These are phyloP conservation scores for Erythrophleum fordii DNA, from an alignment of 306 rosid genomes.

Conservation along the genomic window DNA sequence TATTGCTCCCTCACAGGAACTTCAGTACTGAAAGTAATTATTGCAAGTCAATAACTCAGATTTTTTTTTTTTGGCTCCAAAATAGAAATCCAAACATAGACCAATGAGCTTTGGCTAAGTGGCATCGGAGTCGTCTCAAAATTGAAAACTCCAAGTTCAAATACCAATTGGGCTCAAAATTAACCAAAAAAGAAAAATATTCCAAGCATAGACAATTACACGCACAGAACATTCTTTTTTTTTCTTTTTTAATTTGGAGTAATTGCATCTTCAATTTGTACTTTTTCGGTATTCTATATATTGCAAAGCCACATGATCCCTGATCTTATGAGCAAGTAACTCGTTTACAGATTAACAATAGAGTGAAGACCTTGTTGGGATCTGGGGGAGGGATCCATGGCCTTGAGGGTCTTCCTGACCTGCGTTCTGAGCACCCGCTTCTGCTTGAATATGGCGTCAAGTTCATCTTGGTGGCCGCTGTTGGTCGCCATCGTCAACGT, in stretches of 20 bases:
- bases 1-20: neutral
- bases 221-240: too few species aligned
- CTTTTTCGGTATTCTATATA: neutral
- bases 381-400: constrained; percentile 71
- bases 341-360: neutral
- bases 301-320: neutral
- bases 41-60: neutral
- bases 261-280: neutral
- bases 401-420: constrained; percentile 73
- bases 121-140: neutral
- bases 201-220: neutral
- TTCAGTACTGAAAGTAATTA: neutral
- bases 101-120: neutral
- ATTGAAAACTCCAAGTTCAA: neutral
- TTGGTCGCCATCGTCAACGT: constrained; percentile 38
- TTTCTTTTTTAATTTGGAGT: too few species aligned
- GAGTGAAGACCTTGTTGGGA: constrained; percentile 70
- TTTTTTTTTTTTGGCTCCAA: neutral
- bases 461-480: constrained; percentile 34
- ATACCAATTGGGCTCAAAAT: too few species aligned
- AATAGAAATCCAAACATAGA: neutral
- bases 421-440: constrained; percentile 67
- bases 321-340: neutral
- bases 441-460: constrained; percentile 67
- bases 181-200: too few species aligned